Conservation (phyloP, 495 filamentous ascomycete species). For the Penicillium goetzii region DNA sequence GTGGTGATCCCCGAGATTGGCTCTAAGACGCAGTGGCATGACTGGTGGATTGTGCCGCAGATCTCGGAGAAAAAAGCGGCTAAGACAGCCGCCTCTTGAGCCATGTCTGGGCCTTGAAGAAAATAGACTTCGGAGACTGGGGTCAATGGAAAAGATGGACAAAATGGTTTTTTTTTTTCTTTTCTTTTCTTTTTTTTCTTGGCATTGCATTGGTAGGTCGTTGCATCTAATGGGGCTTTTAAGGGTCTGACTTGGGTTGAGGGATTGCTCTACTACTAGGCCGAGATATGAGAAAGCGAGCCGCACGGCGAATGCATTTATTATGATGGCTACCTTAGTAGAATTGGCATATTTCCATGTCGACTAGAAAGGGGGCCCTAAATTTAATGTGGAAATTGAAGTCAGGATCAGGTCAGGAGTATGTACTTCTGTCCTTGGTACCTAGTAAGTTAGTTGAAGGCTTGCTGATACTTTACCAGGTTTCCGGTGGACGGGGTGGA, state of each 20-base stretch:
- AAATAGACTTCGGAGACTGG: background rate
- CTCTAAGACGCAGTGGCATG: conserved; percentile 62
- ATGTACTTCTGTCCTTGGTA: background rate
- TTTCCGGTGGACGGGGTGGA: background rate
- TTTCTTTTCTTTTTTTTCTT: background rate
- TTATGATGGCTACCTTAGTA: background rate
- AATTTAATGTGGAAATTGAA: background rate
- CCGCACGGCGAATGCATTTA: conserved; percentile 7
- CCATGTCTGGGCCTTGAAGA: background rate
- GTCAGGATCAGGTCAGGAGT: conserved; percentile 13
- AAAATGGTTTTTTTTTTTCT: background rate
- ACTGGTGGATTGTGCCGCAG: conserved; percentile 80
- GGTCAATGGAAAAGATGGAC: background rate
- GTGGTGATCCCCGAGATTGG: conserved; percentile 59
- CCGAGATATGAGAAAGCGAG: background rate
- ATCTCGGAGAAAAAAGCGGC: conserved; percentile 39
- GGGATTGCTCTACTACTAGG: background rate
- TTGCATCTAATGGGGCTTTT: conserved; percentile 1
- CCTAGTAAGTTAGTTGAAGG: background rate
- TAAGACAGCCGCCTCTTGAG: conserved; percentile 17
- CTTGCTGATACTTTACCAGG: background rate
- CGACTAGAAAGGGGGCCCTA: background rate
- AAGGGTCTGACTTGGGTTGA: background rate
- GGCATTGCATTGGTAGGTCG: conserved; percentile 2
- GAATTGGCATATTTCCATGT: background rate